phyloP scores from a whole-genome alignment of 164 flowering plant species.

The Platanus orientalis region DNA sequence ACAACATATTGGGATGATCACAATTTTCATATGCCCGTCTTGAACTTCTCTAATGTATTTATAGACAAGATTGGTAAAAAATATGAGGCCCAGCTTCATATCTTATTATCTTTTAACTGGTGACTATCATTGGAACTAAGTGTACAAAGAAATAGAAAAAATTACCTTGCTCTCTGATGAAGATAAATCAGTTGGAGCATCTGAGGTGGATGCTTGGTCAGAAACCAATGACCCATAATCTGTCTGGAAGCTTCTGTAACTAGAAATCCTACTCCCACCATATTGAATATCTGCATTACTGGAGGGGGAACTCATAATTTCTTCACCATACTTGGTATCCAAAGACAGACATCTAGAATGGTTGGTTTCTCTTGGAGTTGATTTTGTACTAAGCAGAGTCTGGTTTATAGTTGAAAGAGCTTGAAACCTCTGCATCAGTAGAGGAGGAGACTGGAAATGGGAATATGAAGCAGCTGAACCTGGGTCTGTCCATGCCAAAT shows the following conservation, averaged over 20 bases:
- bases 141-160: background rate
- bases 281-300: slow-evolving; percentile 21
- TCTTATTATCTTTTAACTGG: background rate
- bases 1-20: no score
- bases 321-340: slow-evolving; percentile 18
- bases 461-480: slow-evolving; percentile 33
- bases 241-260: slow-evolving; percentile 28
- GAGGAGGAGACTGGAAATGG: slow-evolving; percentile 32
- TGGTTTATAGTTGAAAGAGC: slow-evolving; percentile 56
- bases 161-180: slow-evolving; percentile 46
- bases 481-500: slow-evolving; percentile 27
- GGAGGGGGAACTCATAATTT: slow-evolving; percentile 19
- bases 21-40: background rate
- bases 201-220: slow-evolving; percentile 43
- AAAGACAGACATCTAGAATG: slow-evolving; percentile 26
- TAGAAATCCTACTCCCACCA: slow-evolving; percentile 24
- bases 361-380: slow-evolving; percentile 18
- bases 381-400: slow-evolving; percentile 23
- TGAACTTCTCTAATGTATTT: background rate
- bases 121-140: background rate
- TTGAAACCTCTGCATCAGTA: slow-evolving; percentile 43
- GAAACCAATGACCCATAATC: slow-evolving; percentile 32
- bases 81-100: background rate
- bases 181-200: slow-evolving; percentile 21
- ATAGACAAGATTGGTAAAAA: no score